Base-by-base conservation (phyloP, 2,329 filamentous ascomycete species). In the Trichoderma brevicompactum region DNA sequence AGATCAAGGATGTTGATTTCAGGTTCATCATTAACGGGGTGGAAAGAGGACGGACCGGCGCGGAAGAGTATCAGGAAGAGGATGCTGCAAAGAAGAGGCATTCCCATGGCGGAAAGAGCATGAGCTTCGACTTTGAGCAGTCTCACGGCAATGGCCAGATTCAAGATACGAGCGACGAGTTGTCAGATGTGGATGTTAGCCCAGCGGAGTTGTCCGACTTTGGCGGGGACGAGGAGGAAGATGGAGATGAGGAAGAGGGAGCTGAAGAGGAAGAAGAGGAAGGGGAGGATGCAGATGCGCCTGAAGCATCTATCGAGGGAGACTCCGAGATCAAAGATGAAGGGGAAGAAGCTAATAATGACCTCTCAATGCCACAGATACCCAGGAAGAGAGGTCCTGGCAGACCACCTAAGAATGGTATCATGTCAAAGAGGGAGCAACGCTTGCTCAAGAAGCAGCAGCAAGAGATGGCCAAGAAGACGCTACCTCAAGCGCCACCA, bases 401-500 rank as follows among this genome's bases (percentile, higher is more conserved):
- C n/a, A 82, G 91, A 61, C 91, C 91, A 19, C 91, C 91, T 0
- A 94, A 94, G 79, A 91, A 94, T 72, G 91, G 91, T 34, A 85
- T 92, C 73, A 92, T 93, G 87, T 94, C 91, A 1, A 93, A 93
- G 77, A 83, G 91, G 65, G 89, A 93, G 72, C 84, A 89, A 69
- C 82, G 87, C 17, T 75, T 87, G 54, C 82, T 88, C 7, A 87
- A 89, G 77, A 90, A 89, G 74, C 76, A 78, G 63, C 78, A 80
- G 65, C 75, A 79, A 66, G 79, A 80, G 67, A 76, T 78, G 70
- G 82, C 81, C 23, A 83, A 83, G 76, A 83, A 85, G 72, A 83
- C 80, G 5, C 70, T 81, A 38, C 80, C 82, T 7, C 82, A 81
- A 66, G 77, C 78, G 15, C 79, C 80, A 5, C 78, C 79, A 12